These are phyloP conservation scores for Tuber calosporum DNA, from an alignment of 495 filamentous ascomycete species.

Conservation along the genomic window DNA sequence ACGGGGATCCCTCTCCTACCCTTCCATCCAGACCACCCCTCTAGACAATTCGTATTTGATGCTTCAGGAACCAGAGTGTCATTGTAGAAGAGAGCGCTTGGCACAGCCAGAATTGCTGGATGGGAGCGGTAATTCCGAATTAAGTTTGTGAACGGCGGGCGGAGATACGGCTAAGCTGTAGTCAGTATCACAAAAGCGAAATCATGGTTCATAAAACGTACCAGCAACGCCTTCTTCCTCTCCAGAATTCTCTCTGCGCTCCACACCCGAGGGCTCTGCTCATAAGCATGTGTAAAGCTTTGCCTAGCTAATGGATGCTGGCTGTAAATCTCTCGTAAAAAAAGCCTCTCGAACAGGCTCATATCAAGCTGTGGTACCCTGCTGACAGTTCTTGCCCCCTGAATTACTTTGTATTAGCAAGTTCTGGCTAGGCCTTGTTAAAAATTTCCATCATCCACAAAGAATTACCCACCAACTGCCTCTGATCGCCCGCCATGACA, in stretches of 20 bases:
- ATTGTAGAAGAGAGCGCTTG: conserved; percentile 50
- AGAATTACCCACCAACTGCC: conserved; percentile 45
- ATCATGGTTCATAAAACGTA: conserved; percentile 8
- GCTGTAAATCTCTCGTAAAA: conserved; percentile 46
- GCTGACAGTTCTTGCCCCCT: conserved; percentile 47
- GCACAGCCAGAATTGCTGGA: conserved; percentile 51
- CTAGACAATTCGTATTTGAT: conserved; percentile 40
- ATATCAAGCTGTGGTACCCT: conserved; percentile 44
- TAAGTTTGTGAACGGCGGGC: conserved; percentile 51
- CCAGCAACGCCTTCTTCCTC: conserved; percentile 35
- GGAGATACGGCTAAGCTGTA: conserved; percentile 42
- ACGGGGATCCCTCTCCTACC: conserved; percentile 48
- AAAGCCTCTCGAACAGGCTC: conserved; percentile 52
- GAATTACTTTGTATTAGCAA: conserved; percentile 18
- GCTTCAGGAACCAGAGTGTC: conserved; percentile 52
- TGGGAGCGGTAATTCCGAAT: conserved; percentile 57
- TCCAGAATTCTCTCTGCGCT: conserved; percentile 36
- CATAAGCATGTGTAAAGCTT: conserved; percentile 23
- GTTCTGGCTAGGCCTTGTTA: conserved; percentile 1
- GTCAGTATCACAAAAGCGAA: conserved; percentile 21
- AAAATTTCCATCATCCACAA: conserved; percentile 3
- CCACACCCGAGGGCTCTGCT: conserved; percentile 30
- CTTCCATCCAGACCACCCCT: conserved; percentile 48
- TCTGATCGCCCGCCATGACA: conserved; percentile 54
- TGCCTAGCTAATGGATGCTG: conserved; percentile 49